These are phyloP conservation scores for Debaryomyces maramus DNA, from an alignment of 805 yeast species.

Conservation along the genomic window DNA sequence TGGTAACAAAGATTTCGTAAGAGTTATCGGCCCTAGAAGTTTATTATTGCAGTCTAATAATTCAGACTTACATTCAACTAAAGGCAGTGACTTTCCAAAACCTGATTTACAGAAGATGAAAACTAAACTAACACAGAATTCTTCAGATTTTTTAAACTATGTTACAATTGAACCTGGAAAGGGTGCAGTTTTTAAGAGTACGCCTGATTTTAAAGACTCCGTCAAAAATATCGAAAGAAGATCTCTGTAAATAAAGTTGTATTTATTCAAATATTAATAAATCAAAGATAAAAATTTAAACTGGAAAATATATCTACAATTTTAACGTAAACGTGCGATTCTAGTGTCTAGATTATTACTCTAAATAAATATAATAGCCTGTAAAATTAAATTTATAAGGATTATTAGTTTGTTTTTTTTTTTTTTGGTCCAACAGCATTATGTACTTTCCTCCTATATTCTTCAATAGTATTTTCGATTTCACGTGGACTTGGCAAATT, in stretches of 20 bases:
- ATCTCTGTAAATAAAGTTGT: slow-evolving; percentile 2
- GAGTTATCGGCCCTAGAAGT: slow-evolving; percentile 55
- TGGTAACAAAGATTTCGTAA: slow-evolving; percentile 47
- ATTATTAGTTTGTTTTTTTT: neutral
- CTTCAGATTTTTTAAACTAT: slow-evolving; percentile 50
- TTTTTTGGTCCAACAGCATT: neutral
- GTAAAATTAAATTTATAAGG: neutral
- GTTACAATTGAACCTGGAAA: slow-evolving; percentile 46
- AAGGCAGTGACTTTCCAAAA: slow-evolving; percentile 9
- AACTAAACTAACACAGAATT: slow-evolving; percentile 13
- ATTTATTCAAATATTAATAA: too few species aligned
- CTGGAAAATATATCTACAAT: neutral
- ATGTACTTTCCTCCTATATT: neutral
- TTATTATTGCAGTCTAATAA: slow-evolving; percentile 48
- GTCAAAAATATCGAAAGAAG: slow-evolving; percentile 11
- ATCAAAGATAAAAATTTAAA: neutral
- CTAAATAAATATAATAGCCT: neutral
- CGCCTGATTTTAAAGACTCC: slow-evolving; percentile 29
- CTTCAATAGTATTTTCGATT: slow-evolving; percentile 1
- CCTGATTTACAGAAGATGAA: slow-evolving; percentile 6
- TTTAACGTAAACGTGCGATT: too few species aligned
- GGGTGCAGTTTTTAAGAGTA: slow-evolving; percentile 42
- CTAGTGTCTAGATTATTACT: too few species aligned
- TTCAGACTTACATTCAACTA: slow-evolving; percentile 12
- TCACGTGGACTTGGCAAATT: slow-evolving; percentile 4